These are phyloP conservation scores for Aspergillus japonicus DNA, from an alignment of 2,329 filamentous ascomycete species.

Conservation along the genomic window DNA sequence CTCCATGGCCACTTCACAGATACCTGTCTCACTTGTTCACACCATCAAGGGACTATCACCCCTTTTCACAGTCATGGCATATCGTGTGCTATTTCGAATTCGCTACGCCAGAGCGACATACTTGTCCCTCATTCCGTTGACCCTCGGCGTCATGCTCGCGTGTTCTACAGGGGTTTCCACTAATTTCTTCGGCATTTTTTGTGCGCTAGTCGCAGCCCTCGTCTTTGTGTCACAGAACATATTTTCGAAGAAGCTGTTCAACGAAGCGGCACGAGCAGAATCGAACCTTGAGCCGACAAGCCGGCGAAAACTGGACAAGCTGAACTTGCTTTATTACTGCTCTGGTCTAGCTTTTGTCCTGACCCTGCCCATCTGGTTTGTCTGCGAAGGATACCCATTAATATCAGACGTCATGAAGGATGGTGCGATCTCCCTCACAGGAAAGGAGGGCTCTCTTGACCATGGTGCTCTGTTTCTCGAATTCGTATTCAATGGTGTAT, in stretches of 20 bases:
- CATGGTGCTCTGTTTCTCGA: slow-evolving; percentile 68
- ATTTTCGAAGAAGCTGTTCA: slow-evolving; percentile 96
- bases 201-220: slow-evolving; percentile 83
- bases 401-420: slow-evolving; percentile 76
- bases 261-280: slow-evolving; percentile 84
- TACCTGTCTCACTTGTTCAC: slow-evolving; percentile 94
- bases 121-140: slow-evolving; percentile 84
- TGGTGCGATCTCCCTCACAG: slow-evolving; percentile 72
- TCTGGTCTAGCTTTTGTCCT: slow-evolving; percentile 87
- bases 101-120: slow-evolving; percentile 86
- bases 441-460: slow-evolving; percentile 70
- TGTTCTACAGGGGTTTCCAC: slow-evolving; percentile 89
- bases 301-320: slow-evolving; percentile 84
- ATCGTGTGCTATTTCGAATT: slow-evolving; percentile 84
- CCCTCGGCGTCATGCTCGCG: slow-evolving; percentile 89
- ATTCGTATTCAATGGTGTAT: slow-evolving; percentile 94
- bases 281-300: slow-evolving; percentile 63
- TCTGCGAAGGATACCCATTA: slow-evolving; percentile 78
- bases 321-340: slow-evolving; percentile 96
- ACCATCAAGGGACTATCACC: slow-evolving; percentile 98
- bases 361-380: slow-evolving; percentile 89
- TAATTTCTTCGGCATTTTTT: slow-evolving; percentile 85
- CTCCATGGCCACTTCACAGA: slow-evolving; percentile 89
- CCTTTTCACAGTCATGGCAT: slow-evolving; percentile 90
- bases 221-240: slow-evolving; percentile 99